Evolutionary conservation across 306 rosid genomes (phyloP), one percentile per base, ranked within the genome.

Genomic region (Vigna angularis): DNA sequence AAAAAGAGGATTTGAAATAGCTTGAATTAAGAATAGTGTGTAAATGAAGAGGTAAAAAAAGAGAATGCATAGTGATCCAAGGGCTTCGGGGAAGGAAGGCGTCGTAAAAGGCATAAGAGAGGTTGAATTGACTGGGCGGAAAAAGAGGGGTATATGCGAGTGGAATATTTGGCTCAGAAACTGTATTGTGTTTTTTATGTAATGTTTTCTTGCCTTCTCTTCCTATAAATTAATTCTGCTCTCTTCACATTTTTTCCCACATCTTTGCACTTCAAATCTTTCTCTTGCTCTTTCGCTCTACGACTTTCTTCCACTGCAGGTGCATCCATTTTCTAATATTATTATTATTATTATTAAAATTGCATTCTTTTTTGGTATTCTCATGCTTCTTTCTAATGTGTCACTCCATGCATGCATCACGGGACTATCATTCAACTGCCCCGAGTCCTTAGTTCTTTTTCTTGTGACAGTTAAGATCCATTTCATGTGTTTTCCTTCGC

Each of bases 341-440:
- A 0, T 22, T 34, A 30, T 6, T 2, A 12, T 3, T 70, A 0
- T 45, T 55, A 2, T 14, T 15, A 5, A 30, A 16, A 40, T 9
- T 30, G 34, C 34, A 0, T 34, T 55, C 38, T n/a, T 26, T 62
- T 65, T 45, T 30, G 34, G 34, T 0, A 30, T 30, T 30, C 4
- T 44, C 10, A 44, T 44, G 49, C 4, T 8, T 40, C 10, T 52
- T 26, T 34, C 32, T 30, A 32, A 51, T 62, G 15, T 24, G 28
- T 36, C 47, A 38, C 66, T 61, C 55, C 72, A 81, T 80, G 83
- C 83, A 80, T 80, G 83, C 74, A 72, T 69, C 38, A 9, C 11
- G 58, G 0, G 5, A 58, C 62, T 30, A 13, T 47, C 34, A 16
- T 9, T 20, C 40, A 4, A 32, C 40, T 18, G 1, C 47, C 32